Percentiles rank a stretch among this genome's conserved stretches.
phyloP scores from a whole-genome alignment of 2,329 filamentous ascomycete genomes.

The Cladorrhinum sp. region DNA sequence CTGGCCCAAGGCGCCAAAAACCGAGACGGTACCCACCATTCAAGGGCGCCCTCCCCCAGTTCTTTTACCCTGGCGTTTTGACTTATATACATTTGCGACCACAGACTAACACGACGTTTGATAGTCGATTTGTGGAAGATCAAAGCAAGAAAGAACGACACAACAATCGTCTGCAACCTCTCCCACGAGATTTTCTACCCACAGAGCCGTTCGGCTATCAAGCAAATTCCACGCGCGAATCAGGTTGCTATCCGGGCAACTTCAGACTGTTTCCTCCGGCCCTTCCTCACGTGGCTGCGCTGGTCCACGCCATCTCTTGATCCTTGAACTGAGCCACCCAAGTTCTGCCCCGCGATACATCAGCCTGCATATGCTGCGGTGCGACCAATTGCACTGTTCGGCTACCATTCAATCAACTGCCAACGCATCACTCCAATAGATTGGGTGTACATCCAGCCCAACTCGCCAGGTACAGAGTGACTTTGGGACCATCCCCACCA shows the following conservation, averaged over 20 bases:
- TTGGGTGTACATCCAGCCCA: constrained; percentile 49
- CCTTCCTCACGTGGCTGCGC: constrained; percentile 44
- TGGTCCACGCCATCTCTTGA: constrained; percentile 36
- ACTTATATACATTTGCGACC: constrained; percentile 36
- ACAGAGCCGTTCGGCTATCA: background rate
- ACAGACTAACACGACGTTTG: constrained; percentile 40
- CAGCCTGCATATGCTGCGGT: constrained; percentile 60
- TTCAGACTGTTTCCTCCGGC: constrained; percentile 1
- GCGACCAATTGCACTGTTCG: constrained; percentile 52
- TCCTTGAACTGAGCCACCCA: constrained; percentile 36
- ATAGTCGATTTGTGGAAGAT: constrained; percentile 29
- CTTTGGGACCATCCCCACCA: constrained; percentile 39
- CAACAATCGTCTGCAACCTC: background rate
- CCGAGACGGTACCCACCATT: constrained; percentile 32
- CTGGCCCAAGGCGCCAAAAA: constrained; percentile 41
- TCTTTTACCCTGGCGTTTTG: constrained; percentile 36
- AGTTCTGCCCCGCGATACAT: constrained; percentile 43
- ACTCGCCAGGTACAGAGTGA: constrained; percentile 44
- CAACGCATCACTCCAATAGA: constrained; percentile 62
- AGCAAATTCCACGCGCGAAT: background rate
- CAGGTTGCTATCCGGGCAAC: background rate
- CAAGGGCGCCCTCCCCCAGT: constrained; percentile 31
- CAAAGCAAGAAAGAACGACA: constrained; percentile 18
- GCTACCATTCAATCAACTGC: constrained; percentile 52
- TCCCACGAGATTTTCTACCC: background rate